Evolutionary conservation across 2,329 filamentous ascomycete species (phyloP).

Genomic region (Mariannaea sp.): DNA sequence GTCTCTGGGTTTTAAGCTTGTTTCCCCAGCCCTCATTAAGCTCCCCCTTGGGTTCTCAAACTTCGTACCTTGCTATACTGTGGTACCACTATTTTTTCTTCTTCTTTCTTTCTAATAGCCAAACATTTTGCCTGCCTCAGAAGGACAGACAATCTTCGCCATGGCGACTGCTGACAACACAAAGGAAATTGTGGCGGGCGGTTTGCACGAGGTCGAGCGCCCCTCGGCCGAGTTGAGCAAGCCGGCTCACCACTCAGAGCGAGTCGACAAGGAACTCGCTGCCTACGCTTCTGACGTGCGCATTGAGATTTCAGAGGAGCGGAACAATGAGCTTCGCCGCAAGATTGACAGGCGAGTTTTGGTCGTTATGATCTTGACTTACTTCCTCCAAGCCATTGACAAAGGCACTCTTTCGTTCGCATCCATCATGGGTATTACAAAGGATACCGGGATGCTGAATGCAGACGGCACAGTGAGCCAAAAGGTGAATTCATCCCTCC

Average conservation of each 20-base stretch:
- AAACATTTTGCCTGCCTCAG: too few species aligned
- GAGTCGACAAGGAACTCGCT: conserved; percentile 71
- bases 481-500: conserved; percentile 26
- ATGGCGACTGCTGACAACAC: conserved; percentile 17
- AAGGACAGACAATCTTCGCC: neutral
- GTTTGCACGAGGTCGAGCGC: conserved; percentile 22
- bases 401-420: conserved; percentile 70
- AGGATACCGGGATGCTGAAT: conserved; percentile 54
- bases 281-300: conserved; percentile 61
- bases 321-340: conserved; percentile 63
- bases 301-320: conserved; percentile 62
- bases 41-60: neutral
- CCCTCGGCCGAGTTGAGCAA: conserved; percentile 43
- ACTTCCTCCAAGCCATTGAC: conserved; percentile 73
- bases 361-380: conserved; percentile 72
- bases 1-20: neutral
- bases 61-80: neutral
- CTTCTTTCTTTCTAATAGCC: neutral
- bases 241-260: conserved; percentile 52
- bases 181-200: conserved; percentile 5
- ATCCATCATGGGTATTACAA: conserved; percentile 64
- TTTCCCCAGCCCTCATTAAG: neutral
- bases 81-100: neutral
- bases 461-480: conserved; percentile 37
- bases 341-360: conserved; percentile 72